Conservation (phyloP, 140 eudicot species). For the Flaveria floridana region DNA sequence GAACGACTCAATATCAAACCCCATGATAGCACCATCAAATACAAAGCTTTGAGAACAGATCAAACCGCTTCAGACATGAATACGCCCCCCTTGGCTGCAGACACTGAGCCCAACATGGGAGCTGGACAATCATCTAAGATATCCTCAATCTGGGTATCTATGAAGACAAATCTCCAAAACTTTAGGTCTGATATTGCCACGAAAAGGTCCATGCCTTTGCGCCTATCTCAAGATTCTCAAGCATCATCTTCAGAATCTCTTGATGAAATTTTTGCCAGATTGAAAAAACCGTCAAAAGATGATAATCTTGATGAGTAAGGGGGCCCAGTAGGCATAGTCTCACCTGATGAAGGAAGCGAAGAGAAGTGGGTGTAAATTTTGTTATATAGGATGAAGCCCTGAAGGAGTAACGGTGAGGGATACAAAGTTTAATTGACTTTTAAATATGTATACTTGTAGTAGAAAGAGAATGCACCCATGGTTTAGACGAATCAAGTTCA, state of each 20-base stretch:
- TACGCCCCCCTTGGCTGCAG: conserved; percentile 4
- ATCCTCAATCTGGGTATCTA: conserved; percentile 62
- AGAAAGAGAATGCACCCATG: neutral
- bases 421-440: neutral
- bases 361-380: conserved; percentile 32
- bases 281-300: conserved; percentile 50
- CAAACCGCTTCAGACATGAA: conserved; percentile 6
- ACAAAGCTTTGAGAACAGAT: conserved; percentile 46
- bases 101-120: conserved; percentile 9
- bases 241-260: conserved; percentile 65
- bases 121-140: conserved; percentile 44
- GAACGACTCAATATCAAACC: conserved; percentile 22
- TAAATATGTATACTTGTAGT: neutral
- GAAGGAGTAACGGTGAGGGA: too few relatives aligned
- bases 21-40: conserved; percentile 34
- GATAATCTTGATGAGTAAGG: conserved; percentile 35
- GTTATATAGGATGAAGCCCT: conserved; percentile 25
- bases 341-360: conserved; percentile 26
- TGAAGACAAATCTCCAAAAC: conserved; percentile 61
- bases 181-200: conserved; percentile 58
- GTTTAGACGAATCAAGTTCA: conserved; percentile 2
- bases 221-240: conserved; percentile 47
- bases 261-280: conserved; percentile 73
- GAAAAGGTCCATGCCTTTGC: conserved; percentile 57
- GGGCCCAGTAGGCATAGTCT: conserved; percentile 33